Evolutionary conservation across 164 flowering plant genomes (phyloP), one percentile per base, ranked within the genome.

Genomic region (Tinospora cordifolia): DNA sequence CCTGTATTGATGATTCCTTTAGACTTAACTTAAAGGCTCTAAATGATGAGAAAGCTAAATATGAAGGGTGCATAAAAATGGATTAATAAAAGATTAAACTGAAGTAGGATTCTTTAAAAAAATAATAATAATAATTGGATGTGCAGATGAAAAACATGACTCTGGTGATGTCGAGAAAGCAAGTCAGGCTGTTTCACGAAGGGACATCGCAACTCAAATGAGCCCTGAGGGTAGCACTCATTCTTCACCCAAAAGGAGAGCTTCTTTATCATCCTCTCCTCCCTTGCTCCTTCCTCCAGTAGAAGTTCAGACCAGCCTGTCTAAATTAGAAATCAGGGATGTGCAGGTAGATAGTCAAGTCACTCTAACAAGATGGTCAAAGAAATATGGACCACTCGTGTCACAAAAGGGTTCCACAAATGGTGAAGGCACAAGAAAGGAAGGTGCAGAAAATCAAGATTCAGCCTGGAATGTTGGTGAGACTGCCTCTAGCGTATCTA

Each of bases 201-300:
- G 97, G 75, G 98, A 95, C 75, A 81, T 91, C 87, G 97, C 97
- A 36, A 95, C 98, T 6, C 99, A 95, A 73, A 95, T 95, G 99
- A 95, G 98, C 76, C 98, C 98, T 22, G 88, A 82, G 54, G 78
- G 84, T 25, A 88, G 94, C 80, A 63, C 75, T 14, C 75, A 70
- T 24, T 87, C 97, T 17, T 92, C 98, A 74, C 87, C 93, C 25
- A 70, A 79, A 69, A 73, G 73, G 65, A 79, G 81, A 74, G 78
- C 76, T 58, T 82, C 88, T 26, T 82, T 87, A 66, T 57, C 78
- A 21, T 75, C 84, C 17, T 70, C 82, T 68, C 77, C 71, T 39
- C 69, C 87, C 9, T 75, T 85, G 8, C 76, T 75, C 63, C 72
- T 80, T 24, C 90, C 94, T 57, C 71, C 82, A 36, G 73, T 78